Base-by-base conservation (phyloP, 768 basidiomycete genomes). In the Mycena sanguinolenta region DNA sequence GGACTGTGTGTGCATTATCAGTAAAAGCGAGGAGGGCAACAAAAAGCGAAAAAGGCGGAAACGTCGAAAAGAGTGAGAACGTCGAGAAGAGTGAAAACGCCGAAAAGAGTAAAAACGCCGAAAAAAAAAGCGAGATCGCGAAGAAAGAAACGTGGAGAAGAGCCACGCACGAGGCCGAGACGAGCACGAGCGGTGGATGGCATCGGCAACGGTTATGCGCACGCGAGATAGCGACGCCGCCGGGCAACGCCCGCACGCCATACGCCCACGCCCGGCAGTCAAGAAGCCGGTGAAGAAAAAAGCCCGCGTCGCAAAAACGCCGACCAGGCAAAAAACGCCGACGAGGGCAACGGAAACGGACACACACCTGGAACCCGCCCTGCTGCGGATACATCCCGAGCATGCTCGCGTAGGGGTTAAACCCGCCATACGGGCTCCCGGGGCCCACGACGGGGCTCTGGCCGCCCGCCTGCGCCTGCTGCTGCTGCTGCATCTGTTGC, bases 331-430 rank as follows among this genome's bases (percentile, higher is more conserved):
- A 49, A 21, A 19, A 13, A 44, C 13, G 17, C 13, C 42, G 4
- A 21, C 0, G 25, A 0, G 25, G 46, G 17, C 25, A 27, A 50
- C 54, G 9, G 16, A n/a, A 28, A n/a, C 1, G 13, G 17, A 1
- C 21, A 65, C 67, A 23, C 60, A 69, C 68, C 77, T 89, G 86
- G 70, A 88, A 86, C 69, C 82, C 82, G 5, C 46, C 25, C 84
- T 87, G 63, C 72, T 76, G 75, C 75, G 75, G 65, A 63, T 69
- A 50, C 92, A 95, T 94, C 27, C 91, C 91, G 38, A 93, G 85
- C 90, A 95, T 92, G 70, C 86, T 30, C 28, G 28, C 91, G 79
- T 94, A 93, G 9, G 88, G 90, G 70, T 85, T 88, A 74, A 92
- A 92, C 65, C 84, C 84, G 65, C 83, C 84, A 74, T 92, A 92